phyloP scores from a whole-genome alignment of 2,329 filamentous ascomycete species.

The Botrytis fragariae region DNA sequence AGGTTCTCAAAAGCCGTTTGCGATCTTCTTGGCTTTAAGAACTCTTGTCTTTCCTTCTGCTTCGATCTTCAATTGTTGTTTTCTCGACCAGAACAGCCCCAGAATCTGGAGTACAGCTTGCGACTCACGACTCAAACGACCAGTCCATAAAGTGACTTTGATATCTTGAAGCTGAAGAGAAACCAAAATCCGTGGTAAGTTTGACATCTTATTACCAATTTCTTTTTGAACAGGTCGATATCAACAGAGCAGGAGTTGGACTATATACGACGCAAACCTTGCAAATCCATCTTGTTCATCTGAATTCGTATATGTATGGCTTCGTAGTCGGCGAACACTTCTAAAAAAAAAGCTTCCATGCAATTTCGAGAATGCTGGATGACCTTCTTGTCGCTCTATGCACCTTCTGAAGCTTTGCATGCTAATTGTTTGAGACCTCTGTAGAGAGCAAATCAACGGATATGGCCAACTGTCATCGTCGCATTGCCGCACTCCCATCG shows the following conservation, averaged over 20 bases:
- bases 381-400: not conserved
- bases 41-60: not conserved
- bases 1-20: not conserved
- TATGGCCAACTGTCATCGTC: conserved; percentile 3
- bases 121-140: not conserved
- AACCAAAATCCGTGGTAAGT: not conserved
- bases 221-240: not conserved
- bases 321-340: not conserved
- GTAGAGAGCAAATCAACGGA: not conserved
- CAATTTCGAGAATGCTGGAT: not conserved
- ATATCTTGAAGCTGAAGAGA: not conserved
- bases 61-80: not conserved
- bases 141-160: not conserved
- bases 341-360: not conserved
- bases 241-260: not conserved
- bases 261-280: not conserved
- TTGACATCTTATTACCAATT: not conserved
- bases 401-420: not conserved
- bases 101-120: not conserved
- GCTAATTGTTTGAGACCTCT: not conserved
- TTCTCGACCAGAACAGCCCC: not conserved
- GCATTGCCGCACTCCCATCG: not conserved
- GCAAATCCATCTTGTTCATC: not conserved
- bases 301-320: not conserved
- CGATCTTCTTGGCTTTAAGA: not conserved